A percentile compares a stretch with the other conserved stretches of the same genome.
Evolutionary conservation across 2,329 filamentous ascomycete genomes (phyloP).

Genomic region (Byssothecium circinans): DNA sequence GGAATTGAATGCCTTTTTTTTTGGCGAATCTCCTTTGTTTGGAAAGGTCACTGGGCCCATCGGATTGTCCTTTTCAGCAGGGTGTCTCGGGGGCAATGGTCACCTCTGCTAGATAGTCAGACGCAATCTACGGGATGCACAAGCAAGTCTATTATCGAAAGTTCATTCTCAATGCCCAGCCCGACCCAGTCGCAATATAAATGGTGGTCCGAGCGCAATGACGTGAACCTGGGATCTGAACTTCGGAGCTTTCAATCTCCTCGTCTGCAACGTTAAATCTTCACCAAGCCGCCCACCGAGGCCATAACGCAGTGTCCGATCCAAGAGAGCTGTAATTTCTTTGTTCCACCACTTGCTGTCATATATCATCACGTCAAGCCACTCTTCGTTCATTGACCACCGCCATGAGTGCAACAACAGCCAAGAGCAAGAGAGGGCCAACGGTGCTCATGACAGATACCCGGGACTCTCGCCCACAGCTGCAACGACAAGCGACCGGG

Average conservation of each 20-base stretch:
- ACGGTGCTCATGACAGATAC: constrained; percentile 57
- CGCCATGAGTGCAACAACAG: constrained; percentile 37
- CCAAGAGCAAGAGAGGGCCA: constrained; percentile 44
- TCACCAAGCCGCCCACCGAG: neutral
- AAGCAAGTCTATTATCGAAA: neutral
- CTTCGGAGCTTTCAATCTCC: constrained; percentile 1
- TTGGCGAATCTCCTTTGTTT: constrained; percentile 4
- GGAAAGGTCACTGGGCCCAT: neutral
- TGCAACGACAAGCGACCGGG: constrained; percentile 41
- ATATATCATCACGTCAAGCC: no score
- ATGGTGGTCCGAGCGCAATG: constrained; percentile 3
- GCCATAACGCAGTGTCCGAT: neutral
- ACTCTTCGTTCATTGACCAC: no score
- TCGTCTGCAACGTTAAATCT: neutral
- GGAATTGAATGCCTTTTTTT: neutral
- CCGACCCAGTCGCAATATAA: neutral
- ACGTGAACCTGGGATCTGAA: constrained; percentile 4
- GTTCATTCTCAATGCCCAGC: neutral
- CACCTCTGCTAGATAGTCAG: neutral
- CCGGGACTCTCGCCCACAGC: constrained; percentile 48
- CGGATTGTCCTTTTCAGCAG: neutral
- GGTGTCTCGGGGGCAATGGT: neutral
- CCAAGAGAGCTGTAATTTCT: no score
- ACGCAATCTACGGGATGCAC: neutral
- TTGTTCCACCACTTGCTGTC: no score